Conservation (phyloP, 2,329 filamentous ascomycete genomes). For the Gnomoniopsis sp. region DNA sequence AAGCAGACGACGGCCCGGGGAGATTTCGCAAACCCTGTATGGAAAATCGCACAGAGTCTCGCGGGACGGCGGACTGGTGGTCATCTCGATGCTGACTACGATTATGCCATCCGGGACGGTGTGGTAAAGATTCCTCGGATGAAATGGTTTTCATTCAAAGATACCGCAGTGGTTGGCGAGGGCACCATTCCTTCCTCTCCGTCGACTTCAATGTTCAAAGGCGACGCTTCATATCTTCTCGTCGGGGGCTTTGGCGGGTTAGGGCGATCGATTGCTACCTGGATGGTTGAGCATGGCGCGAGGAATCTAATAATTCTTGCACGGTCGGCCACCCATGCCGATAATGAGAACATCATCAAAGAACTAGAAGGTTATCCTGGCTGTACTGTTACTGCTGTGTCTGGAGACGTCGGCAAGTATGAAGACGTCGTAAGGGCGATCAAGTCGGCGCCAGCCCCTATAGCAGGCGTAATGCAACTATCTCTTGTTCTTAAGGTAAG, state of each 20-base stretch:
- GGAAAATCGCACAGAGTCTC: not conserved
- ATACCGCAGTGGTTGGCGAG: not conserved
- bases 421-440: not conserved
- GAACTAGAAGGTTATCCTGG: not conserved
- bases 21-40: not conserved
- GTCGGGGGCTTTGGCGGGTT: not conserved
- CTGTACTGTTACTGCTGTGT: not conserved
- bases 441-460: not conserved
- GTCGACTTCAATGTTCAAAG: too few relatives aligned
- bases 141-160: not conserved
- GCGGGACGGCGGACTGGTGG: not conserved
- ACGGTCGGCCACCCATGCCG: not conserved
- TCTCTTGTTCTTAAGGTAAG: not conserved
- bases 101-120: not conserved
- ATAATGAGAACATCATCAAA: not conserved
- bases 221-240: not conserved
- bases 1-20: not conserved
- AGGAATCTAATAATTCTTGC: not conserved
- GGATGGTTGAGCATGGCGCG: conserved; percentile 2
- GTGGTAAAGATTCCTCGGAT: not conserved
- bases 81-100: not conserved
- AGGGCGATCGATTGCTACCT: not conserved
- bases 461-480: not conserved
- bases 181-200: too few relatives aligned
- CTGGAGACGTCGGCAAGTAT: not conserved